Base-by-base conservation (phyloP, 345 rosid genomes). In the Pistacia integerrima region DNA sequence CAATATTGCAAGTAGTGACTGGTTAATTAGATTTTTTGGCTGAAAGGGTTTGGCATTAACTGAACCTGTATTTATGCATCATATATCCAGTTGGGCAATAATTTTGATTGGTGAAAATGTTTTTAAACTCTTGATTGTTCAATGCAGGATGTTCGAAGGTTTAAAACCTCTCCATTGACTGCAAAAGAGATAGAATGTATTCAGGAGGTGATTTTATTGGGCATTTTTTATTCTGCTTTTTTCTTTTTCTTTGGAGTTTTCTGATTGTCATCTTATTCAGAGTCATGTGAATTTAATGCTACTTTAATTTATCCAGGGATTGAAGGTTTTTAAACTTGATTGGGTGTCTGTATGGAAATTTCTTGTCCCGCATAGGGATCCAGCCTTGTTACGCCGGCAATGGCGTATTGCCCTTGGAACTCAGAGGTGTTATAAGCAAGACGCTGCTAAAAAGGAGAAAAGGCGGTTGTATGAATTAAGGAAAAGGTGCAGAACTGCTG, bases 291-390 rank as follows among this genome's bases (percentile, higher is more conserved):
- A 73, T 76, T 79, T 67, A 74, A 72, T 65, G 57, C 17, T 3
- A 72, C 44, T 62, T 73, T 49, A 64, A 77, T 75, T 57, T 69
- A 78, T 67, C 62, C 86, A 96, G 98, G 99, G 98, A 73, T 91
- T 96, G 64, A 89, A 80, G 85, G 80, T 81, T 75, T 93, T 85
- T 86, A 96, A 91, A 87, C 85, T 81, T 58, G 99, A 93, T 81
- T 93, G 97, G 98, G 92, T 83, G 87, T 92, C 94, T 25, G 88
- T 96, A 46, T 92, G 99, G 92, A 90, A 85, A 90, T 88, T 87
- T 81, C 60, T 88, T 56, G 94, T 96, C 74, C 99, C 97, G 18
- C 85, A 96, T 82, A 84, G 95, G 77, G 98, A 96, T 82, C 98
- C 98, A 79, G 85, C 97, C 61, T 81, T 85, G 71, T 85, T 96